Conservation (phyloP, 129 eudicot genomes). For the Silybum marianum region DNA sequence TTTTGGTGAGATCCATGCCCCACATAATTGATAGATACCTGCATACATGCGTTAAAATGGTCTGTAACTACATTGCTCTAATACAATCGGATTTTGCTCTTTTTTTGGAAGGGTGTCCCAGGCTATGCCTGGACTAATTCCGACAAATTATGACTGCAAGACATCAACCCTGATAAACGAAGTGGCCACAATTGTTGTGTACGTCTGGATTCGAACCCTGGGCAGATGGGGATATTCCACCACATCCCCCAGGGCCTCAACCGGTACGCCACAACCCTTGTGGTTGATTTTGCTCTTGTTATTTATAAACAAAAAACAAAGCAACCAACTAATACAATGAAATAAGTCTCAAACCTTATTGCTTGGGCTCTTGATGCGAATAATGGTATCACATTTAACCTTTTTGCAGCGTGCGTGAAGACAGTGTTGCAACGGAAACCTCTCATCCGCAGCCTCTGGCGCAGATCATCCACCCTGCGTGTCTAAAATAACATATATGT, state of each 20-base stretch:
- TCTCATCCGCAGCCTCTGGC: conserved; percentile 70
- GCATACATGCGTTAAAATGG: conserved; percentile 27
- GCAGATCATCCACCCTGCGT: conserved; percentile 61
- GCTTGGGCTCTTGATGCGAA: conserved; percentile 84
- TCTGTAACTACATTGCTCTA: neutral
- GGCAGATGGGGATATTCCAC: too few relatives aligned
- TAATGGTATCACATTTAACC: conserved; percentile 71
- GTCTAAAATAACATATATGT: conserved; percentile 36
- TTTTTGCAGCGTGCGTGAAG: conserved; percentile 57
- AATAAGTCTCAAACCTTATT: conserved; percentile 46
- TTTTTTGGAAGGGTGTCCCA: too few relatives aligned
- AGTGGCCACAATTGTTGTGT: too few relatives aligned
- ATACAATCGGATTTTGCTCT: neutral
- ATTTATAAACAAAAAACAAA: neutral
- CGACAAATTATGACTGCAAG: too few relatives aligned
- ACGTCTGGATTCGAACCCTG: too few relatives aligned
- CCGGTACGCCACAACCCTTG: too few relatives aligned
- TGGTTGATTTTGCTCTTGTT: too few relatives aligned
- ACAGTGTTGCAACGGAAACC: conserved; percentile 77
- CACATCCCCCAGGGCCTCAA: too few relatives aligned
- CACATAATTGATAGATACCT: conserved; percentile 76
- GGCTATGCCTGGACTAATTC: too few relatives aligned
- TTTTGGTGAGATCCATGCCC: conserved; percentile 64
- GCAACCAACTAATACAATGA: neutral
- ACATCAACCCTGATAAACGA: too few relatives aligned